Conservation (phyloP, 2,329 filamentous ascomycete species). For the Neophaeococcomyces aloes region DNA sequence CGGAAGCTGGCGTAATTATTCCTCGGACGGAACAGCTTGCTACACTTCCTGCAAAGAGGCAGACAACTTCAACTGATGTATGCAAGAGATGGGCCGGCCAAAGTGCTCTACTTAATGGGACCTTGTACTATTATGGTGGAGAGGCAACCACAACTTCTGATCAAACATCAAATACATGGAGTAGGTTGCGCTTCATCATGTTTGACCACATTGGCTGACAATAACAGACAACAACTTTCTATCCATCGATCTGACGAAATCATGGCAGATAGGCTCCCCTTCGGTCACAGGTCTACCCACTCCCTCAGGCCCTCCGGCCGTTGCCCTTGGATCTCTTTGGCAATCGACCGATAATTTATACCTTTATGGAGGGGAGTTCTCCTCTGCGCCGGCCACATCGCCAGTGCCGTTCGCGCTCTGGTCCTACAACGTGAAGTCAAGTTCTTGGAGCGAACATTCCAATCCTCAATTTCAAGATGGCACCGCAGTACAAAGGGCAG, state of each 20-base stretch:
- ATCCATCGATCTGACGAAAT: slow-evolving; percentile 58
- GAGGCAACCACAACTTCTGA: slow-evolving; percentile 47
- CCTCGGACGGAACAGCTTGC: not conserved
- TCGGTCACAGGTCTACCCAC: slow-evolving; percentile 51
- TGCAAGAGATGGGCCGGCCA: slow-evolving; percentile 59
- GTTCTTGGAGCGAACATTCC: slow-evolving; percentile 53
- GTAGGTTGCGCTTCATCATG: slow-evolving; percentile 34
- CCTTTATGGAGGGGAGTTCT: slow-evolving; percentile 65
- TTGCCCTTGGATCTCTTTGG: slow-evolving; percentile 68
- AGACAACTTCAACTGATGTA: slow-evolving; percentile 43
- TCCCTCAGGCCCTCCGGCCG: slow-evolving; percentile 58
- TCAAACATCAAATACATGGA: slow-evolving; percentile 59
- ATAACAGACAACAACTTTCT: slow-evolving; percentile 58
- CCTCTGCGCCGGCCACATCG: slow-evolving; percentile 47
- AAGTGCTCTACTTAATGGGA: slow-evolving; percentile 60
- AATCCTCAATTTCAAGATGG: slow-evolving; percentile 54
- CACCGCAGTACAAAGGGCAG: slow-evolving; percentile 53
- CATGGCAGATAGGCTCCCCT: slow-evolving; percentile 59
- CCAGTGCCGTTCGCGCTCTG: slow-evolving; percentile 55
- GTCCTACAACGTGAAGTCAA: slow-evolving; percentile 54
- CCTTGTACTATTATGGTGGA: slow-evolving; percentile 66
- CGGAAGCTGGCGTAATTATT: slow-evolving; percentile 12
- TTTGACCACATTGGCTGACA: slow-evolving; percentile 1
- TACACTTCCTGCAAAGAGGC: slow-evolving; percentile 13
- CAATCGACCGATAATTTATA: slow-evolving; percentile 59